phyloP scores from a whole-genome alignment of 768 basidiomycete genomes.

The Leccinellum luteum region DNA sequence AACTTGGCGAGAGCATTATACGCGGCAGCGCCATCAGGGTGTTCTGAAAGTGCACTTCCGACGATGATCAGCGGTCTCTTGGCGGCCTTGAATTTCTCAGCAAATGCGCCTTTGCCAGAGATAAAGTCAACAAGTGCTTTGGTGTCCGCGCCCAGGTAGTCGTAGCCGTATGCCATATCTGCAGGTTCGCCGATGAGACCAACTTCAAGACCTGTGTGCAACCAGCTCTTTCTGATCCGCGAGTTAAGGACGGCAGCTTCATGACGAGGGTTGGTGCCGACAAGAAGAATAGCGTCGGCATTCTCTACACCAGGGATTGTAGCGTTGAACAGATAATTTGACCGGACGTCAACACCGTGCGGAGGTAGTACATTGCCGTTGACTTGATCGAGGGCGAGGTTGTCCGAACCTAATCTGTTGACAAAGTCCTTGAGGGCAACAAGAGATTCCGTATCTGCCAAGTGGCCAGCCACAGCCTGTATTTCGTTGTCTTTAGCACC shows the following conservation, averaged over 20 bases:
- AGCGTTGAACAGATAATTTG: slow-evolving; percentile 95
- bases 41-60: slow-evolving; percentile 83
- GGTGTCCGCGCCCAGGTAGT: slow-evolving; percentile 77
- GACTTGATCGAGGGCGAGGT: slow-evolving; percentile 75
- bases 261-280: slow-evolving; percentile 96
- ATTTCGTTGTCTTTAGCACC: slow-evolving; percentile 92
- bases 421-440: slow-evolving; percentile 91
- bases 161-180: slow-evolving; percentile 91
- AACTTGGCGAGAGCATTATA: slow-evolving; percentile 77
- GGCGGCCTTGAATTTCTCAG: slow-evolving; percentile 82
- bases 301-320: slow-evolving; percentile 88
- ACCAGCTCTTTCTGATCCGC: slow-evolving; percentile 92
- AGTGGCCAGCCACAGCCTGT: slow-evolving; percentile 87
- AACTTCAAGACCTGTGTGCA: slow-evolving; percentile 82
- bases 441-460: slow-evolving; percentile 92
- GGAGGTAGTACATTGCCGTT: slow-evolving; percentile 67
- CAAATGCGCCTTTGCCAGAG: slow-evolving; percentile 76
- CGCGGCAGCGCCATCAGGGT: slow-evolving; percentile 75
- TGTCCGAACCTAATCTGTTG: slow-evolving; percentile 94
- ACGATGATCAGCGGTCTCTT: slow-evolving; percentile 92
- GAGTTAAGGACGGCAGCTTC: slow-evolving; percentile 98
- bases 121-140: slow-evolving; percentile 77
- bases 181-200: slow-evolving; percentile 89
- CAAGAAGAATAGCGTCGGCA: slow-evolving; percentile 88
- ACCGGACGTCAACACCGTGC: slow-evolving; percentile 85